Conservation (phyloP, 2,329 filamentous ascomycete genomes). For the Fusarium udum region DNA sequence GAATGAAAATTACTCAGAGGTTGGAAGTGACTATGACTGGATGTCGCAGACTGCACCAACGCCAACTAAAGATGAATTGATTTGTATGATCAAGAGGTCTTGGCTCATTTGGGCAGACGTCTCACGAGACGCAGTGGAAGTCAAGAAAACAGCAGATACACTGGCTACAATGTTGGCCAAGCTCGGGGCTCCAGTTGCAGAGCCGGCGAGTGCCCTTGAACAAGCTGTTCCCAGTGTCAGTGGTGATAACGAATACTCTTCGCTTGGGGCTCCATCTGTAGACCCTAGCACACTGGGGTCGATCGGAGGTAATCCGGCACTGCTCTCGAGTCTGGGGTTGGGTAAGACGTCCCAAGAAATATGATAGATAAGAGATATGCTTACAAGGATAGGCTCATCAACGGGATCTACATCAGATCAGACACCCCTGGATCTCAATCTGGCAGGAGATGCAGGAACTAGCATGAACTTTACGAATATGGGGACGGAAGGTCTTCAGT, state of each 20-base stretch:
- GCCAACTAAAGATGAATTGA: slow-evolving; percentile 52
- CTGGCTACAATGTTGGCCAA: slow-evolving; percentile 57
- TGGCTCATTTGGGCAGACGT: slow-evolving; percentile 56
- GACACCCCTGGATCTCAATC: slow-evolving; percentile 35
- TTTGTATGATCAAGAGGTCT: slow-evolving; percentile 54
- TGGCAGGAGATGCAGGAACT: slow-evolving; percentile 27
- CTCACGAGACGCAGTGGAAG: slow-evolving; percentile 49
- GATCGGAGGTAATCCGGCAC: slow-evolving; percentile 30
- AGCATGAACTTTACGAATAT: slow-evolving; percentile 37
- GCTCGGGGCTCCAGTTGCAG: slow-evolving; percentile 48
- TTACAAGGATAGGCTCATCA: slow-evolving; percentile 31
- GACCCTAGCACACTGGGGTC: slow-evolving; percentile 35
- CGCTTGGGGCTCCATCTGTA: slow-evolving; percentile 30
- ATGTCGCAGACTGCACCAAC: slow-evolving; percentile 45
- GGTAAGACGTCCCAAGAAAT: slow-evolving; percentile 26
- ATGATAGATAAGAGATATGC: slow-evolving; percentile 11
- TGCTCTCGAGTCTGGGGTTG: slow-evolving; percentile 36
- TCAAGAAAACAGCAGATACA: slow-evolving; percentile 57
- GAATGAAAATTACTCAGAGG: slow-evolving; percentile 53
- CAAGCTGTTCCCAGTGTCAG: neutral
- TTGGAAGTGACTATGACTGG: slow-evolving; percentile 48
- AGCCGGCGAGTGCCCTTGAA: slow-evolving; percentile 1
- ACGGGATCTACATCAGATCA: slow-evolving; percentile 31
- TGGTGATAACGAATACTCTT: slow-evolving; percentile 23
- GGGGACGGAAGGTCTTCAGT: slow-evolving; percentile 38